Conservation (phyloP, 2,329 filamentous ascomycete genomes). For the Fusarium chuoi region DNA sequence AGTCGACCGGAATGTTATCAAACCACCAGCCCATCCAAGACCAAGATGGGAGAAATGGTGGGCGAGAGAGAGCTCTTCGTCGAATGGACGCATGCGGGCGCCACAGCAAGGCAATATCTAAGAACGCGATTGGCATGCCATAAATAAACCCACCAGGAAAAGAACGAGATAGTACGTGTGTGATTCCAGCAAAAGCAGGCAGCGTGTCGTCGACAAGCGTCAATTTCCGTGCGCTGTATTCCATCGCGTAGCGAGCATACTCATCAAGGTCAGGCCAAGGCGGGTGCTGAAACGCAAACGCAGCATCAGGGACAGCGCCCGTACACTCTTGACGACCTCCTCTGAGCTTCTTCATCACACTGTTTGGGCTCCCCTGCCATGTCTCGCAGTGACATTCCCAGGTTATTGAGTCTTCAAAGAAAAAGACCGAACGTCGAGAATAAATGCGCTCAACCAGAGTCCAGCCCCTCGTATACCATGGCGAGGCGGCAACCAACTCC, state of each 20-base stretch:
- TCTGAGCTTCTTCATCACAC: constrained; percentile 47
- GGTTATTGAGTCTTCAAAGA: constrained; percentile 56
- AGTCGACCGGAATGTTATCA: constrained; percentile 55
- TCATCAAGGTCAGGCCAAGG: constrained; percentile 60
- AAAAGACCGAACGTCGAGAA: constrained; percentile 55
- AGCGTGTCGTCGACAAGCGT: constrained; percentile 55
- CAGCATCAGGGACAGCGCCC: constrained; percentile 46
- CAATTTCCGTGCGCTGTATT: constrained; percentile 54
- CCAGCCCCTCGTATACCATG: constrained; percentile 56
- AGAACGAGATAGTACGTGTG: constrained; percentile 53
- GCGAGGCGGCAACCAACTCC: constrained; percentile 52
- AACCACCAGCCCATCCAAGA: constrained; percentile 62
- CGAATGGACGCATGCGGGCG: constrained; percentile 56
- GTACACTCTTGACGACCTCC: constrained; percentile 49
- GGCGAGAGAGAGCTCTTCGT: constrained; percentile 49
- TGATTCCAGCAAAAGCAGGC: constrained; percentile 56
- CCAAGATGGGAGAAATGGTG: constrained; percentile 57
- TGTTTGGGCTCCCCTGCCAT: constrained; percentile 51
- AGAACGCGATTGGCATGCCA: constrained; percentile 59
- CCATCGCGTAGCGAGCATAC: constrained; percentile 56
- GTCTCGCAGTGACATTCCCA: constrained; percentile 60
- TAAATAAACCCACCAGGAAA: constrained; percentile 57
- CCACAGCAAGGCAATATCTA: constrained; percentile 58
- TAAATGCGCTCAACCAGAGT: constrained; percentile 57
- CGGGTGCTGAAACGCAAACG: constrained; percentile 53